phyloP scores from a whole-genome alignment of 2,329 filamentous ascomycete genomes.

The Talaromyces sp. region DNA sequence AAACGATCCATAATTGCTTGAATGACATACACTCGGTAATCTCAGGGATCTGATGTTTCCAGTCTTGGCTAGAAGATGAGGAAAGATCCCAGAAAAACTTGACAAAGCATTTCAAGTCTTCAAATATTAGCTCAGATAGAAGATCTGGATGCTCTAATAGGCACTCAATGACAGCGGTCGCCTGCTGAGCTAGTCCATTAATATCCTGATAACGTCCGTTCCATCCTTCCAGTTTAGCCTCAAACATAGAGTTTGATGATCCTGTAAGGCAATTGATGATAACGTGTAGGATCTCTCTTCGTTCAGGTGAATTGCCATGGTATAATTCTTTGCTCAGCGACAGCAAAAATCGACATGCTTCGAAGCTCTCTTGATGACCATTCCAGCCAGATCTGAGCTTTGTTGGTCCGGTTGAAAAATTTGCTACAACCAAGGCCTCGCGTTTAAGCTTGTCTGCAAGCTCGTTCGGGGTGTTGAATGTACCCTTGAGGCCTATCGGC shows the following conservation, averaged over 20 bases:
- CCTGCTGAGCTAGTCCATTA: constrained; percentile 29
- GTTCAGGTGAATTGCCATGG: constrained; percentile 20
- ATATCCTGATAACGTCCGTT: constrained; percentile 38
- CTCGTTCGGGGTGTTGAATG: constrained; percentile 23
- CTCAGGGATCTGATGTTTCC: neutral
- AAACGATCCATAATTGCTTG: constrained; percentile 37
- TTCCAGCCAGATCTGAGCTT: constrained; percentile 18
- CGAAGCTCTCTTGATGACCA: constrained; percentile 36
- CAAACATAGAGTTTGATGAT: constrained; percentile 24
- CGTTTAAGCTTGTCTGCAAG: constrained; percentile 26
- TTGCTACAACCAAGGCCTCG: constrained; percentile 22
- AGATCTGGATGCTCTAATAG: constrained; percentile 32
- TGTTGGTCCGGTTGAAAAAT: constrained; percentile 6
- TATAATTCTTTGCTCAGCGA: constrained; percentile 24
- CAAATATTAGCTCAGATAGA: constrained; percentile 30
- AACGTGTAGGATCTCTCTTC: constrained; percentile 1
- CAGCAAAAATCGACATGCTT: constrained; percentile 36
- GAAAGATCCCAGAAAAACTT: constrained; percentile 33
- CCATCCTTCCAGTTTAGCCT: constrained; percentile 26
- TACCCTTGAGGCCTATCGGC: constrained; percentile 28
- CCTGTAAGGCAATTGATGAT: constrained; percentile 19
- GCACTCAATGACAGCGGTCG: constrained; percentile 34
- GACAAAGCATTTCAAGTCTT: constrained; percentile 33
- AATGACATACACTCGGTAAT: constrained; percentile 28
- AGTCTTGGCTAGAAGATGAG: neutral